Evolutionary conservation across 345 rosid genomes (phyloP).

Genomic region (Erucastrum elatum): DNA sequence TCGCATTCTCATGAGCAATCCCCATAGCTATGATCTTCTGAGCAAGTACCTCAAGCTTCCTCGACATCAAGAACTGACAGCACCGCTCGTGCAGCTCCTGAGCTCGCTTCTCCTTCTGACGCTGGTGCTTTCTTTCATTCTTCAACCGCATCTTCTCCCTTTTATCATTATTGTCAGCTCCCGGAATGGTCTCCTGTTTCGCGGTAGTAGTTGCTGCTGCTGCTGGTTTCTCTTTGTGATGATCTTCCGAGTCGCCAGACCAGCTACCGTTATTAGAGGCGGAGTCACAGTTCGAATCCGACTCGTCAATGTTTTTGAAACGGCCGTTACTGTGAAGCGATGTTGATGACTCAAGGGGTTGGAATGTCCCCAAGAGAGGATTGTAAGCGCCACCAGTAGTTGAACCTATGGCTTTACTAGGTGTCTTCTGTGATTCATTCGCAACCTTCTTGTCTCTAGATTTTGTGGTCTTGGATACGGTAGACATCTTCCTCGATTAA

Average conservation of each 20-base stretch:
- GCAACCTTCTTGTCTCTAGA: conserved; percentile 71
- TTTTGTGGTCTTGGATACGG: conserved; percentile 57
- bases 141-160: conserved; percentile 85
- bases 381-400: conserved; percentile 63
- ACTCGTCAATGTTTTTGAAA: conserved; percentile 72
- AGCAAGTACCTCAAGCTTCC: conserved; percentile 81
- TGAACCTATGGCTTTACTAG: conserved; percentile 51
- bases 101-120: conserved; percentile 90
- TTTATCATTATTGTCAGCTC: conserved; percentile 84
- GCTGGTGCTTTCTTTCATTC: conserved; percentile 92
- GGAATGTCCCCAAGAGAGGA: conserved; percentile 55
- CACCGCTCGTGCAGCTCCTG: conserved; percentile 87
- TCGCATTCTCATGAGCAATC: conserved; percentile 76
- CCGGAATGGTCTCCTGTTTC: conserved; percentile 62
- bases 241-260: conserved; percentile 98
- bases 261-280: conserved; percentile 89
- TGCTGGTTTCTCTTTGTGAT: conserved; percentile 63
- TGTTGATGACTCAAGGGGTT: conserved; percentile 57
- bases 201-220: conserved; percentile 24
- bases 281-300: conserved; percentile 77
- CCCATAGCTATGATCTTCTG: conserved; percentile 89
- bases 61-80: conserved; percentile 78
- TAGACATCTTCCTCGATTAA: conserved; percentile 53
- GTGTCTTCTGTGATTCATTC: conserved; percentile 68
- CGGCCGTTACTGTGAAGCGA: conserved; percentile 64